phyloP scores from a whole-genome alignment of 345 rosid species.

The Linum usitatissimum region DNA sequence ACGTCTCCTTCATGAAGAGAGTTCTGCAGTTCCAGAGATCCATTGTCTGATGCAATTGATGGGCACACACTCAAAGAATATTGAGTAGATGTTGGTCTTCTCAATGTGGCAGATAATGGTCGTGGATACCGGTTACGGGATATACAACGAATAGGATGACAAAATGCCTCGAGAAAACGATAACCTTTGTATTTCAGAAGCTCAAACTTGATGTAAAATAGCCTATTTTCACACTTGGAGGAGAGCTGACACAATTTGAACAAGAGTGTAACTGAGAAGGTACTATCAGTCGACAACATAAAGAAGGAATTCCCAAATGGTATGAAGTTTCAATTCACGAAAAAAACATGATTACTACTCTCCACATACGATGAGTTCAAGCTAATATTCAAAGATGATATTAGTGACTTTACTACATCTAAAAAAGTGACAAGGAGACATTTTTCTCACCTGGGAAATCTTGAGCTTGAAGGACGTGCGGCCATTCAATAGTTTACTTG shows the following conservation, averaged over 20 bases:
- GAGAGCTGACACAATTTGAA: conserved; percentile 48
- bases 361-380: not conserved
- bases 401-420: not conserved
- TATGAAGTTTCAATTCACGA: not conserved
- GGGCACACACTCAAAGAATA: conserved; percentile 28
- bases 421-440: not conserved
- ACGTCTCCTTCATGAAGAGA: conserved; percentile 36
- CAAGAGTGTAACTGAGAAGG: conserved; percentile 4
- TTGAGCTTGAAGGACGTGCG: conserved; percentile 73
- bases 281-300: not conserved
- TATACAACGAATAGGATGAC: conserved; percentile 59
- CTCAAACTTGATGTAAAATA: conserved; percentile 55
- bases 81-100: conserved; percentile 28
- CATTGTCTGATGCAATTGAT: conserved; percentile 24
- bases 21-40: conserved; percentile 29
- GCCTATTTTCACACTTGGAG: conserved; percentile 64
- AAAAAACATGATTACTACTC: too few species aligned
- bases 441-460: conserved; percentile 55
- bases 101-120: conserved; percentile 33
- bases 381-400: not conserved
- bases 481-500: conserved; percentile 49
- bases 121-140: conserved; percentile 38
- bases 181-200: conserved; percentile 39
- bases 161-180: conserved; percentile 56
- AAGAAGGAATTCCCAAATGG: not conserved